Evolutionary conservation across 2,329 filamentous ascomycete genomes (phyloP), one percentile per base, ranked within the genome.

Genomic region (Dactylellina drechsleri): DNA sequence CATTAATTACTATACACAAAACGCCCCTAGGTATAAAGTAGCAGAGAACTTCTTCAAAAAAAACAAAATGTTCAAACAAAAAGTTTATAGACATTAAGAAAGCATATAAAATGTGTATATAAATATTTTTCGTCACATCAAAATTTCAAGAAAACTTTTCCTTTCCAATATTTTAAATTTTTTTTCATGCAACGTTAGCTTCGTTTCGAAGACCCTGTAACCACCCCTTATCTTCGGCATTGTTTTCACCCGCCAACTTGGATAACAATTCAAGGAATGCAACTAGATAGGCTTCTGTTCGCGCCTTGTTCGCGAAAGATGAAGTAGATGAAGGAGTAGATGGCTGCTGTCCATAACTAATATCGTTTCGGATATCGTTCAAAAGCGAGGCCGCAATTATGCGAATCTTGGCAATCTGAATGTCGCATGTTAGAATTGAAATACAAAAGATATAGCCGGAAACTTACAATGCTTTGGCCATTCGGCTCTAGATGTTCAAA

Each of bases 281-380:
- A 36, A 76, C 72, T 61, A 76, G 66, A 53, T 76, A 76, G 16
- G 65, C 72, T 58, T 76, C 66, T 45, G 66, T 76, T 76, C 72
- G 58, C 16, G 72, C 72, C 47, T 76, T 70, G 59, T 75, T 75
- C 18, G 71, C 71, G 47, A 75, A 75, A 50, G 71, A 75, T n/a
- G 71, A 75, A n/a, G 71, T 75, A 16, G 71, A 75, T 5, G 72
- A 71, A 16, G 72, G 65, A 13, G 66, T 76, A 16, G 72, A 76
- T 7, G 72, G 72, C 43, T 71, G 72, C 45, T 76, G 72, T 49
- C 72, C 72, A 41, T 76, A 76, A 40, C 64, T 76, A 45, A 70
- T 57, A 40, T 70, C 72, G 36, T 71, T 76, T 62, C 72, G 57
- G 52, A 70, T 71, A 43, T 76, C 72, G 28, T 71, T 71, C 15